Base-by-base conservation (phyloP, 2,329 filamentous ascomycete genomes). In the Penicillium oxalicum region DNA sequence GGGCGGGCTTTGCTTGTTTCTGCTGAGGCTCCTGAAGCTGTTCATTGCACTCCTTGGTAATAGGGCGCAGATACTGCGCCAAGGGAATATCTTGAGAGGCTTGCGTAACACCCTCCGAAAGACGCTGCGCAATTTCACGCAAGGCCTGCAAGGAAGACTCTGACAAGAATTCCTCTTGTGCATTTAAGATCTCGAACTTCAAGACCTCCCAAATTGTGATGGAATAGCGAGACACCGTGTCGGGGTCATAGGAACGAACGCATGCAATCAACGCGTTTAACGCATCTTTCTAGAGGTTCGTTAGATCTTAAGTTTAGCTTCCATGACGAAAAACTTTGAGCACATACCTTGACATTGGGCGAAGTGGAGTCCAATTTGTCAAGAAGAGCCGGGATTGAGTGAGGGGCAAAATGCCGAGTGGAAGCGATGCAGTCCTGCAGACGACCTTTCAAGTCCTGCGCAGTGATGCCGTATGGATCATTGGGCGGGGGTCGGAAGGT, bases 311-410 rank as follows among this genome's bases (percentile, higher is more conserved):
- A 9, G 6, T 48, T 36, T 8, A 38, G 24, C 4, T 25, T 4
- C 40, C 25, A 18, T 7, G n/a, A 9, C 25, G 7, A 3, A 37
- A 37, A 18, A 18, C 6, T 3, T n/a, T 25, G 27, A 32, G 27
- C 29, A 44, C 60, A 41, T 65, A 79, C 77, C 69, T 86, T 86
- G 13, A 84, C 84, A 62, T 83, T 85, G 53, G 79, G 74, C 1
- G 82, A 84, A 3, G 81, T 84, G 2, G 83, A 85, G 59, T 87
- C 83, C 32, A 87, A 73, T 61, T 86, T 86, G 58, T 87, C 83
- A 29, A 87, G 66, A 44, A 87, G 70, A 12, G 81, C 77, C n/a
- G 83, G 82, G 56, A 86, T 83, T 3, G 82, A 74, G 58, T 83
- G 79, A 1, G 81, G 80, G n/a, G 83, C 82, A 62, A 86, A 84